phyloP scores from a whole-genome alignment of 352 stramenopile species.

The Pythium grandisporangium region DNA sequence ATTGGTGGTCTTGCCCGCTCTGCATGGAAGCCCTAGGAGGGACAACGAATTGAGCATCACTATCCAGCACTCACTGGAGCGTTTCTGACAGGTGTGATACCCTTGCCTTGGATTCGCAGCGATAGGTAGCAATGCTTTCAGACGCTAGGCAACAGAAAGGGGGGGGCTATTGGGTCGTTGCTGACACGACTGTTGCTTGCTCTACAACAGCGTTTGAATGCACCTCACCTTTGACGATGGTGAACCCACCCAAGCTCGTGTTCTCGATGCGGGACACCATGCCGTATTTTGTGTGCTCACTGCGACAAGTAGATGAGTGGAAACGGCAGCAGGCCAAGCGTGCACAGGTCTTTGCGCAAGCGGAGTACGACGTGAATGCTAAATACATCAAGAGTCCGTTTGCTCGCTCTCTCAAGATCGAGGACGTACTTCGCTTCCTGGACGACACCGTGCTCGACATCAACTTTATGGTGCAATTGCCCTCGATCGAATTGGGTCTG shows the following conservation, averaged over 20 bases:
- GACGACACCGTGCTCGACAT: conserved; percentile 71
- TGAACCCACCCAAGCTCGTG: conserved; percentile 19
- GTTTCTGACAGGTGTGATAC: no score
- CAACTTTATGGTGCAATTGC: conserved; percentile 77
- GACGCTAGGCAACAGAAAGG: no score
- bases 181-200: no score
- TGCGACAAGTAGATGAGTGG: conserved; percentile 62
- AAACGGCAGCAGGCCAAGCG: conserved; percentile 54
- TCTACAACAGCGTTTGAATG: no score
- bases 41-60: no score
- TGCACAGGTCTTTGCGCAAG: conserved; percentile 37
- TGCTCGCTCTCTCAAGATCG: conserved; percentile 41
- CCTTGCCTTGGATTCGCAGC: no score
- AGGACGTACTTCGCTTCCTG: conserved; percentile 60
- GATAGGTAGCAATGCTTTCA: no score
- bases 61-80: no score
- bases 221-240: no score
- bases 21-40: no score
- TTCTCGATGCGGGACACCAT: conserved; percentile 67
- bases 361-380: conserved; percentile 54
- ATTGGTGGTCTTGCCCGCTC: no score
- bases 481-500: conserved; percentile 74
- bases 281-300: conserved; percentile 69
- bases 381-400: conserved; percentile 75
- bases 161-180: no score